phyloP scores from a whole-genome alignment of 371 early-diverging fungal species.

The Thermomucor indicae-seudaticae region DNA sequence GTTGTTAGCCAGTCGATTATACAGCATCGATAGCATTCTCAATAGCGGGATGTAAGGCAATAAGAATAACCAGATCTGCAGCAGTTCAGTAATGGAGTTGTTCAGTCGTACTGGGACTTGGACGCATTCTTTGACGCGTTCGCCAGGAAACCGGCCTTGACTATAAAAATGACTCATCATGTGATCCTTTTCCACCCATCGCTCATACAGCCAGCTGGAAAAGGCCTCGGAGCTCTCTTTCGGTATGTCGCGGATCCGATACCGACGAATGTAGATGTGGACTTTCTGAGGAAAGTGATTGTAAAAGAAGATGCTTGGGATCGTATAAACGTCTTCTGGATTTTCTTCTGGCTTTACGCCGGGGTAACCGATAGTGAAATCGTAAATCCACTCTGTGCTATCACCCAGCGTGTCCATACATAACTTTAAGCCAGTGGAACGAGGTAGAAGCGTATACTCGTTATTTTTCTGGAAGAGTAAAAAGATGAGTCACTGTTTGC shows the following conservation, averaged over 20 bases:
- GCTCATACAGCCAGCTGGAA: slow-evolving; percentile 67
- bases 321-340: slow-evolving; percentile 70
- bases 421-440: slow-evolving; percentile 69
- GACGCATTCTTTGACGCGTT: slow-evolving; percentile 4
- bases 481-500: neutral
- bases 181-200: slow-evolving; percentile 86
- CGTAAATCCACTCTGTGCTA: slow-evolving; percentile 65
- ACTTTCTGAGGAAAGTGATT: slow-evolving; percentile 59
- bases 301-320: slow-evolving; percentile 61
- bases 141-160: slow-evolving; percentile 58
- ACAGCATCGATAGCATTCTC: neutral
- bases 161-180: slow-evolving; percentile 77
- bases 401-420: slow-evolving; percentile 55
- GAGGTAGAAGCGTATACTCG: slow-evolving; percentile 67
- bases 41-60: slow-evolving; percentile 19
- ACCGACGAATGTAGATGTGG: slow-evolving; percentile 70
- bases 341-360: slow-evolving; percentile 60
- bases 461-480: slow-evolving; percentile 36
- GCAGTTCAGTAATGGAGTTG: slow-evolving; percentile 19
- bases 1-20: too few relatives aligned
- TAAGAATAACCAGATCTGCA: slow-evolving; percentile 25
- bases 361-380: slow-evolving; percentile 78
- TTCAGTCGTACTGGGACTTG: slow-evolving; percentile 22
- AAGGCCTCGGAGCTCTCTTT: slow-evolving; percentile 57
- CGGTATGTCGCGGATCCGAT: slow-evolving; percentile 63